Evolutionary conservation across 768 basidiomycete species (phyloP), one percentile per base, ranked within the genome.

Genomic region (Tylopilus intermedius): DNA sequence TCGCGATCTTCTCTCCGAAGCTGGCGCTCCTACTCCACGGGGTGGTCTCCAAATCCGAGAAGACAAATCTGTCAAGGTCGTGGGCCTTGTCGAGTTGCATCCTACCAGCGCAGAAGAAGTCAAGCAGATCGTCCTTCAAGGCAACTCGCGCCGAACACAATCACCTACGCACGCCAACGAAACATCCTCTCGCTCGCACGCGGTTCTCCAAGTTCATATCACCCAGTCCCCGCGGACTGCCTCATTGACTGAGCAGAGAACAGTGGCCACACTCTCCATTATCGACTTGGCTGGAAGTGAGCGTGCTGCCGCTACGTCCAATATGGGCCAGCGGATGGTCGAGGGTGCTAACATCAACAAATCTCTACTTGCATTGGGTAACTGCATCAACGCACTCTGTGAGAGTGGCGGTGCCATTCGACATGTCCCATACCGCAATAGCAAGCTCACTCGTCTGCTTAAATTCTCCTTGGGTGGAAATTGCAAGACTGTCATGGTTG

Each of bases 271-370:
- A 3, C 81, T 99, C 13, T 95, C 93, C 22, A 97, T 99, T 64
- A 99, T 99, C 64, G 96, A 99, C 73, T 77, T 99, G 51, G 96
- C 96, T 6, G 96, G 96, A 26, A 95, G 92, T 61, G 96, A 99
- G 67, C 84, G 96, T 13, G 96, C 96, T 15, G 89, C 94, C 15
- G 96, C 94, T 0, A 98, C 95, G 7, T 85, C 80, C 35, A 99
- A 99, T 70, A 94, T 96, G 86, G 96, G 96, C 27, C 89, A 94
- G 63, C 86, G 96, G 18, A 95, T 98, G 90, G 85, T 94, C 35
- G 96, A 99, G 67, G 96, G 96, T 33, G 94, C 95, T 53, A 97
- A 98, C 67, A 99, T 99, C 75, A 99, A 99, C 74, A 95, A 97
- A 69, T 97, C 94, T 29, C 83, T 99, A 21, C 84, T 99, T 50